These are phyloP conservation scores for Sugiyamaella marilandica DNA, from an alignment of 805 yeast species.

Conservation along the genomic window DNA sequence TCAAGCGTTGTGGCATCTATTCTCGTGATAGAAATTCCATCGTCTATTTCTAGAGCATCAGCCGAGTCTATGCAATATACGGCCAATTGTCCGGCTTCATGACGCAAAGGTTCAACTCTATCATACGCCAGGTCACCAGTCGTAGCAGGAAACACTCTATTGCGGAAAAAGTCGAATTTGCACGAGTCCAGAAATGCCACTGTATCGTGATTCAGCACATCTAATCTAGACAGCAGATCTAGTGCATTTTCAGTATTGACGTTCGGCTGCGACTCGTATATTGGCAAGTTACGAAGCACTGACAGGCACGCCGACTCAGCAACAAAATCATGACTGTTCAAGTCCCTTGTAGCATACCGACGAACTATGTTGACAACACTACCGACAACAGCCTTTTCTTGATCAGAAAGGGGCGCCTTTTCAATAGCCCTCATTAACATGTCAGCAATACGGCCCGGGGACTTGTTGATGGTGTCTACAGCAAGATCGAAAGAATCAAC, in stretches of 20 bases:
- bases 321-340: constrained; percentile 14
- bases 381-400: not conserved
- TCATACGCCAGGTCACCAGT: constrained; percentile 5
- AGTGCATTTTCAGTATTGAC: constrained; percentile 9
- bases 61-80: constrained; percentile 81
- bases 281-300: constrained; percentile 6
- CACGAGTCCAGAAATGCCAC: constrained; percentile 12
- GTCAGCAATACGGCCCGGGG: not conserved
- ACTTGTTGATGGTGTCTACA: not conserved
- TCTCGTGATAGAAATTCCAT: constrained; percentile 64
- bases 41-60: constrained; percentile 87
- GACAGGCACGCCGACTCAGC: constrained; percentile 16
- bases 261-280: not conserved
- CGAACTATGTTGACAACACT: constrained; percentile 10
- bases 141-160: not conserved
- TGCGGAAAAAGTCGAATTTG: constrained; percentile 11
- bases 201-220: not conserved
- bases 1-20: constrained; percentile 24
- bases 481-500: not conserved
- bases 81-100: constrained; percentile 33
- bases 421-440: not conserved
- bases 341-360: constrained; percentile 21
- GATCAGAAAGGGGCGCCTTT: not conserved
- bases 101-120: constrained; percentile 10
- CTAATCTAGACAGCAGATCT: constrained; percentile 2